A percentile compares a stretch with the other conserved stretches of the same genome.
Conservation (phyloP, 2,329 filamentous ascomycete genomes). For the Nigrograna mackinnonii region DNA sequence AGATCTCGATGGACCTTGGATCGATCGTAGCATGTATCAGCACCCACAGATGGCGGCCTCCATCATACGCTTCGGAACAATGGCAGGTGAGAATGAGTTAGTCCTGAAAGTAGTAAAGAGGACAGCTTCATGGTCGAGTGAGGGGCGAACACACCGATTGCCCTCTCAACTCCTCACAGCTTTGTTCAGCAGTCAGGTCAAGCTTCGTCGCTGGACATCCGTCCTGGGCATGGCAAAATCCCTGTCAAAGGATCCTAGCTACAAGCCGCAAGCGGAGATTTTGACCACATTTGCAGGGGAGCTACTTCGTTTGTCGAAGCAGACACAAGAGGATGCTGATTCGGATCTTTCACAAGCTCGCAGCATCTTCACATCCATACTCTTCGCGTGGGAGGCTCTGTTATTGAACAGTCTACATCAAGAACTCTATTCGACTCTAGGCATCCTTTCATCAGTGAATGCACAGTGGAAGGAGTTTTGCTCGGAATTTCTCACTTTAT, state of each 20-base stretch:
- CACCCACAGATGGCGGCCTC: slow-evolving; percentile 55
- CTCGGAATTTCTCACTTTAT: slow-evolving; percentile 31
- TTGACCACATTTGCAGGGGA: slow-evolving; percentile 33
- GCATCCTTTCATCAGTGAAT: slow-evolving; percentile 32
- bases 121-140: slow-evolving; percentile 17
- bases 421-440: slow-evolving; percentile 34
- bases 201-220: slow-evolving; percentile 44
- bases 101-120: slow-evolving; percentile 34
- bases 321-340: slow-evolving; percentile 9
- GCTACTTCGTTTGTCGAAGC: slow-evolving; percentile 26
- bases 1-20: slow-evolving; percentile 59
- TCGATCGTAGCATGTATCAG: slow-evolving; percentile 49
- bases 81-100: slow-evolving; percentile 49
- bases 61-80: slow-evolving; percentile 58
- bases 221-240: slow-evolving; percentile 43
- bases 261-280: slow-evolving; percentile 28
- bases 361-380: slow-evolving; percentile 27
- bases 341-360: slow-evolving; percentile 15
- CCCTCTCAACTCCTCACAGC: slow-evolving; percentile 39
- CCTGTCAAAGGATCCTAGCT: slow-evolving; percentile 23
- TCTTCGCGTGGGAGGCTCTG: slow-evolving; percentile 34
- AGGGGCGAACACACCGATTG: slow-evolving; percentile 27
- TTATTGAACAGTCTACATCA: slow-evolving; percentile 24
- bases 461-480: slow-evolving; percentile 29
- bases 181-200: slow-evolving; percentile 48